A percentile compares a stretch with the other conserved stretches of the same genome.
Evolutionary conservation across 176 grass and related monocot genomes (phyloP).

Genomic region (Juncus effusus): DNA sequence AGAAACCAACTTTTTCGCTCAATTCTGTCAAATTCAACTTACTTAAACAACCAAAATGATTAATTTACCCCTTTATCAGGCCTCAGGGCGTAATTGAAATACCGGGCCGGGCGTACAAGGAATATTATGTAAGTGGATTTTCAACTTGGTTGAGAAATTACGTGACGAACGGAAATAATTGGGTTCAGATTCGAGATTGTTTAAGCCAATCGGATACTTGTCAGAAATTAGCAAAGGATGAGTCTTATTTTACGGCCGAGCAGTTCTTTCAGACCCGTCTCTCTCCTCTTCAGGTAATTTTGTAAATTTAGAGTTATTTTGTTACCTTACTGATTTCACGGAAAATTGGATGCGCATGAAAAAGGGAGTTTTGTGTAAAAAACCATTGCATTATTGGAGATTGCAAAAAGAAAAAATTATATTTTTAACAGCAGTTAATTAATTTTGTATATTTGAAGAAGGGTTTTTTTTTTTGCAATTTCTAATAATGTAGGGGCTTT

Average conservation of each 20-base stretch:
- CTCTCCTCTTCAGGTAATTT: conserved; percentile 64
- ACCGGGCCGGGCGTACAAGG: conserved; percentile 48
- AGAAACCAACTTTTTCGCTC: no score
- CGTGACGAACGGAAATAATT: conserved; percentile 32
- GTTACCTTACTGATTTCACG: no score
- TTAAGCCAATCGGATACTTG: conserved; percentile 50
- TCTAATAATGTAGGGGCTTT: no score
- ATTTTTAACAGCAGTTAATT: no score
- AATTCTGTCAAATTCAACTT: no score
- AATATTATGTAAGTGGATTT: conserved; percentile 69
- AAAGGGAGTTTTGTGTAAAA: no score
- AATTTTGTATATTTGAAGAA: no score
- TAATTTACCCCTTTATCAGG: background rate
- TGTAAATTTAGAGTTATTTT: background rate
- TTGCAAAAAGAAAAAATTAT: no score
- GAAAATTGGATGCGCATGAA: no score
- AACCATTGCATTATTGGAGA: no score
- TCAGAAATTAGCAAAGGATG: conserved; percentile 40
- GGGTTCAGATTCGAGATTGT: conserved; percentile 51
- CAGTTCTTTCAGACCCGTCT: conserved; percentile 61
- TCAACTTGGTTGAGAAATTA: conserved; percentile 53
- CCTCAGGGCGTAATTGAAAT: conserved; percentile 1
- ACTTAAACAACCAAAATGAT: no score
- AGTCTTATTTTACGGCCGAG: conserved; percentile 49
- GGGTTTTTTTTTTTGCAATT: no score